Conservation (phyloP, 305 asterid genomes). For the Fraxinus angustifolia region DNA sequence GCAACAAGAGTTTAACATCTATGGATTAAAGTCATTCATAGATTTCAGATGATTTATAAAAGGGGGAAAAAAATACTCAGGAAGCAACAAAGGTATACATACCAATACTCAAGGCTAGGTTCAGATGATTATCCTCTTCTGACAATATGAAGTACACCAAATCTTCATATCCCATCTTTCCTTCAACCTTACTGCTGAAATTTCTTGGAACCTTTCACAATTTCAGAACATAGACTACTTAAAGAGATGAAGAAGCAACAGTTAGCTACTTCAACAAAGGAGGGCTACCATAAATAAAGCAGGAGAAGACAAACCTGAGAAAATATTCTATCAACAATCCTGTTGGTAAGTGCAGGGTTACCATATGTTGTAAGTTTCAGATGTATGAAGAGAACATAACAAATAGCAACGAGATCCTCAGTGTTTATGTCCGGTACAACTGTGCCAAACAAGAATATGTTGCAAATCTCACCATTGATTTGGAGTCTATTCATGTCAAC, state of each 20-base stretch:
- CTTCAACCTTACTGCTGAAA: conserved; percentile 94
- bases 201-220: conserved; percentile 75
- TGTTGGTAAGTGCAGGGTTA: conserved; percentile 87
- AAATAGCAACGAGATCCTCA: neutral
- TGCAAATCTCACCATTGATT: conserved; percentile 57
- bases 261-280: neutral
- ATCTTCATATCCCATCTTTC: conserved; percentile 98
- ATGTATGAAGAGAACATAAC: conserved; percentile 17
- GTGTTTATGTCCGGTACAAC: neutral
- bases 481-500: conserved; percentile 83
- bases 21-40: neutral
- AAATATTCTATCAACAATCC: conserved; percentile 92
- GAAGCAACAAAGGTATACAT: conserved; percentile 13
- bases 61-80: neutral
- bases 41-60: neutral
- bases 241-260: conserved; percentile 24
- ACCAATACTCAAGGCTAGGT: conserved; percentile 94
- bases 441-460: conserved; percentile 5
- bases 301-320: conserved; percentile 73
- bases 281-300: conserved; percentile 8
- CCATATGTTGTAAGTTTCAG: conserved; percentile 56
- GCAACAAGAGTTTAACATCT: neutral
- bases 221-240: conserved; percentile 17
- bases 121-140: conserved; percentile 93
- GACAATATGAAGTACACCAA: conserved; percentile 87